These are phyloP conservation scores for Rhynchospora breviuscula DNA, from an alignment of 176 grass and related monocot species.

Conservation along the genomic window DNA sequence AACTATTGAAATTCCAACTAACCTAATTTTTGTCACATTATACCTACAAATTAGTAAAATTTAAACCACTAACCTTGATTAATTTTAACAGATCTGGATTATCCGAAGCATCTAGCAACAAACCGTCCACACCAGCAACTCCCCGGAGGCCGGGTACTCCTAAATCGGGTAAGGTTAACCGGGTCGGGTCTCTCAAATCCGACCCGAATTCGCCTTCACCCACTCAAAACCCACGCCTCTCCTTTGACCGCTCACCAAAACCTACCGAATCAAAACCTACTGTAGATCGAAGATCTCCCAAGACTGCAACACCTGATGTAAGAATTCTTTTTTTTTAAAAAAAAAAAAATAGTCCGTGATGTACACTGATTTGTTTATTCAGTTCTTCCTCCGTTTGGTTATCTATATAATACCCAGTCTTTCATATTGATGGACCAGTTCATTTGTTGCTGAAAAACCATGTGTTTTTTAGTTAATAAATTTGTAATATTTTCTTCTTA, in stretches of 20 bases:
- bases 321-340: conserved; percentile 7
- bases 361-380: neutral
- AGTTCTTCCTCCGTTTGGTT: neutral
- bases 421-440: neutral
- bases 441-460: neutral
- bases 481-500: neutral
- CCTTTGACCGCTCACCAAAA: conserved; percentile 82
- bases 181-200: conserved; percentile 43
- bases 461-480: neutral
- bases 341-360: neutral
- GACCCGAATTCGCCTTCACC: conserved; percentile 62
- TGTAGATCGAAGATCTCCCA: conserved; percentile 65
- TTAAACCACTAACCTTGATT: neutral
- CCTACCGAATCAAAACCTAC: conserved; percentile 58
- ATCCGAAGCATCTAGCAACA: conserved; percentile 63
- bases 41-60: neutral
- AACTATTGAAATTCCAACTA: conserved; percentile 11
- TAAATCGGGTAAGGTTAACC: conserved; percentile 39
- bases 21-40: conserved; percentile 15
- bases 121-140: conserved; percentile 42
- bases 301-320: conserved; percentile 75
- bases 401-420: neutral
- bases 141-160: conserved; percentile 46
- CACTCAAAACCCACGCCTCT: conserved; percentile 56
- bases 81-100: conserved; percentile 75